Conservation (phyloP, 2,329 filamentous ascomycete genomes). For the Arthrobotrys sphaeroides region DNA sequence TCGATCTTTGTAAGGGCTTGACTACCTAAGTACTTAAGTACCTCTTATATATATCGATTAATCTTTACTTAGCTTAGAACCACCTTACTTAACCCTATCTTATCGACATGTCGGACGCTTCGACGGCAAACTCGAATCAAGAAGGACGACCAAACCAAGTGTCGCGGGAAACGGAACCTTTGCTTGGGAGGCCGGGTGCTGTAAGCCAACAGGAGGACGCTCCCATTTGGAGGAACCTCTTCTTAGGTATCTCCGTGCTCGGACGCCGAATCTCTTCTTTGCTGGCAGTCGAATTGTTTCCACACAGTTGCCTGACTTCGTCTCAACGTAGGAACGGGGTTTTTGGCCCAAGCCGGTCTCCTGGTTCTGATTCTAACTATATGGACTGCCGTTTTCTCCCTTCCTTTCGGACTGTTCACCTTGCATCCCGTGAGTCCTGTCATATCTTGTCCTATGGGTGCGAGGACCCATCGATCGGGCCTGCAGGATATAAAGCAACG, state of each 20-base stretch:
- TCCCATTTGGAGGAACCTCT: conserved; percentile 26
- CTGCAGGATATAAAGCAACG: too few species aligned
- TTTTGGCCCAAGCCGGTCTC: conserved; percentile 80
- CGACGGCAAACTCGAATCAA: not conserved
- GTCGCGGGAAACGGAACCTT: conserved; percentile 67
- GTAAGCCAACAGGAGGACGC: conserved; percentile 69
- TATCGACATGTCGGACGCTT: not conserved
- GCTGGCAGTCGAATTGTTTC: too few species aligned
- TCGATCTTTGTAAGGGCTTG: too few species aligned
- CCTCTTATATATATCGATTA: too few species aligned
- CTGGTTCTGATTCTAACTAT: conserved; percentile 78
- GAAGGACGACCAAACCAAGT: not conserved
- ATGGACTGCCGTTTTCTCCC: conserved; percentile 79
- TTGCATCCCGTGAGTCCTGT: conserved; percentile 81
- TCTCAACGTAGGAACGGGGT: conserved; percentile 73
- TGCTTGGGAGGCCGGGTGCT: conserved; percentile 77
- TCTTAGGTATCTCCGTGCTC: conserved; percentile 13
- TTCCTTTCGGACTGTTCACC: conserved; percentile 81
- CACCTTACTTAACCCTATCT: not conserved
- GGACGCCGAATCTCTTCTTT: too few species aligned
- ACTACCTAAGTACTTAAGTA: too few species aligned
- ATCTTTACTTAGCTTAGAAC: too few species aligned
- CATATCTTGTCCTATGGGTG: conserved; percentile 56
- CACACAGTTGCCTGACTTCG: not conserved
- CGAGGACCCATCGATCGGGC: too few species aligned